Conservation (phyloP, 2,329 filamentous ascomycete species). For the Bertia moriformis region DNA sequence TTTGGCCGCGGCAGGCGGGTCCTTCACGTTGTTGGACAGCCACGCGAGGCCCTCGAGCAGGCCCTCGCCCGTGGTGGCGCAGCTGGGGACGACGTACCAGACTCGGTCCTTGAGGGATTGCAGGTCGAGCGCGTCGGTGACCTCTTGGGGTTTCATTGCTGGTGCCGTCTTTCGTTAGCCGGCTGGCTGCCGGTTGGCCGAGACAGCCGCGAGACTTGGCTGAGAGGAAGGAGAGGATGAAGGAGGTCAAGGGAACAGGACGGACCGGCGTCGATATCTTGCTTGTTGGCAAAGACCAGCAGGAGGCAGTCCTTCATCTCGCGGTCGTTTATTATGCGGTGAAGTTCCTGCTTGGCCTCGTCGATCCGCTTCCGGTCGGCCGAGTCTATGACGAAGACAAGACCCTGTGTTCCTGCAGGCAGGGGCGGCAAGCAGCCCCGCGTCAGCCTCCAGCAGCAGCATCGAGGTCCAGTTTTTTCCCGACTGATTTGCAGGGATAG, state of each 20-base stretch:
- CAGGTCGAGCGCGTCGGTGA: conserved; percentile 64
- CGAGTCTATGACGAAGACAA: conserved; percentile 97
- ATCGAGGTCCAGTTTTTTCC: too few relatives aligned
- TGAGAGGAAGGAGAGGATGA: neutral
- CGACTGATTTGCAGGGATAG: too few relatives aligned
- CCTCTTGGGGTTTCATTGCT: conserved; percentile 69
- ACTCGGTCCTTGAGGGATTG: conserved; percentile 67
- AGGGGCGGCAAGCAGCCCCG: neutral
- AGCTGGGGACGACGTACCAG: conserved; percentile 74
- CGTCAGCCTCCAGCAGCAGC: neutral
- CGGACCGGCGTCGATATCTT: conserved; percentile 73
- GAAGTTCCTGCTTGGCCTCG: conserved; percentile 82
- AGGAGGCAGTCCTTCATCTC: conserved; percentile 94
- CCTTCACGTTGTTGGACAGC: conserved; percentile 75
- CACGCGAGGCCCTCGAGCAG: conserved; percentile 69
- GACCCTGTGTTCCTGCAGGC: conserved; percentile 87
- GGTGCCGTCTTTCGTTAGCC: conserved; percentile 4
- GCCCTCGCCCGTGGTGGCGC: conserved; percentile 68
- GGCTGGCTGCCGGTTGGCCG: conserved; percentile 4
- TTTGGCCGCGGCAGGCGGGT: conserved; percentile 11
- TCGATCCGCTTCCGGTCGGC: conserved; percentile 83
- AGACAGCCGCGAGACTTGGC: too few relatives aligned
- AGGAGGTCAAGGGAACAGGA: conserved; percentile 6
- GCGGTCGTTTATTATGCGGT: conserved; percentile 93
- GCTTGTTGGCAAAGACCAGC: conserved; percentile 97